Conservation (phyloP, 1,284 basidiomycete species). For the Vanrija humicola region DNA sequence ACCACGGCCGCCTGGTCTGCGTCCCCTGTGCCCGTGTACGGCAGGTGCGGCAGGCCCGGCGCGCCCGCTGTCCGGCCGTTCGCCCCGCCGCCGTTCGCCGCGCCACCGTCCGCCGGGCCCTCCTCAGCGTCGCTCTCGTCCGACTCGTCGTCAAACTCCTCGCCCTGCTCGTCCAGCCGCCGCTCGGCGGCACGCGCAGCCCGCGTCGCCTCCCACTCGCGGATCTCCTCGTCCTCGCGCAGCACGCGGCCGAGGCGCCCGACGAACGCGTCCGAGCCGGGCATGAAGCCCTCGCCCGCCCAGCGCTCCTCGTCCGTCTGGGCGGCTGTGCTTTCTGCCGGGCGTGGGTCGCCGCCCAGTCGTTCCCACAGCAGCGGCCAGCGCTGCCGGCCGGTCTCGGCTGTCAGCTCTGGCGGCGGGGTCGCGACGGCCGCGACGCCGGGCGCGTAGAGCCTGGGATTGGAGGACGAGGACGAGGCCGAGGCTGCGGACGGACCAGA, state of each 20-base stretch:
- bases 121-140: slow-evolving; percentile 38
- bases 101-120: background rate
- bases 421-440: background rate
- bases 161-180: slow-evolving; percentile 25
- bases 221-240: slow-evolving; percentile 41
- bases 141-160: slow-evolving; percentile 46
- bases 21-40: slow-evolving; percentile 7
- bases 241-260: slow-evolving; percentile 43
- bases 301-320: slow-evolving; percentile 32
- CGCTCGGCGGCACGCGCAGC: slow-evolving; percentile 36
- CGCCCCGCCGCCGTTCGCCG: background rate
- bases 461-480: background rate
- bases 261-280: slow-evolving; percentile 30
- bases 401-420: slow-evolving; percentile 16
- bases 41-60: background rate
- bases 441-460: background rate
- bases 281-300: slow-evolving; percentile 32
- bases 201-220: slow-evolving; percentile 36
- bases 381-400: slow-evolving; percentile 32
- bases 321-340: slow-evolving; percentile 6
- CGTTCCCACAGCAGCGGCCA: slow-evolving; percentile 48
- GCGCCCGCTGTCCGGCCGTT: too few relatives aligned
- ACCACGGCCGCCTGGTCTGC: slow-evolving; percentile 35
- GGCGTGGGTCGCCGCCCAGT: slow-evolving; percentile 33
- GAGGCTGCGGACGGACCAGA: background rate